These are phyloP conservation scores for Tolypocladium pustulatum DNA, from an alignment of 2,329 filamentous ascomycete genomes.

Conservation along the genomic window DNA sequence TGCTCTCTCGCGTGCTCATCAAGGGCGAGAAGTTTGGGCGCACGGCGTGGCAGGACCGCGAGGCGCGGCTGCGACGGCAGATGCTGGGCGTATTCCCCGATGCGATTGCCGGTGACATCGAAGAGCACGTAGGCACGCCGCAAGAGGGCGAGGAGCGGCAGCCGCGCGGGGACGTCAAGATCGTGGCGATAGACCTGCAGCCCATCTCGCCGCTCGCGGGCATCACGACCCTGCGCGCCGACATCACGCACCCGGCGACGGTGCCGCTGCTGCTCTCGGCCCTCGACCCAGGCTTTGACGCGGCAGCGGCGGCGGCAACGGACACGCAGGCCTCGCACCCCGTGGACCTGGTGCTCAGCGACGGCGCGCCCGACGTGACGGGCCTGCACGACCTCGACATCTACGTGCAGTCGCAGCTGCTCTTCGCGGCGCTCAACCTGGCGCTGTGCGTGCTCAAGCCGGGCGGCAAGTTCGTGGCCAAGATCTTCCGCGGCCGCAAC, in stretches of 20 bases:
- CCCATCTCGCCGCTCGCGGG: slow-evolving; percentile 91
- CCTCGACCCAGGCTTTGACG: slow-evolving; percentile 57
- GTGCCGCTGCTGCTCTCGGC: slow-evolving; percentile 80
- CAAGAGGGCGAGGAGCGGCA: slow-evolving; percentile 12
- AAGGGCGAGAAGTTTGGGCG: slow-evolving; percentile 86
- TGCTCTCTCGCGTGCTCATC: slow-evolving; percentile 85
- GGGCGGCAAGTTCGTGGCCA: slow-evolving; percentile 93
- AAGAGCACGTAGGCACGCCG: background rate
- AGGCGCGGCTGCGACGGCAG: slow-evolving; percentile 52
- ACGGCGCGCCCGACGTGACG: slow-evolving; percentile 93
- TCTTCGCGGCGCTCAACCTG: slow-evolving; percentile 88
- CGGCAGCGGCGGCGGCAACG: slow-evolving; percentile 18
- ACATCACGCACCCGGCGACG: slow-evolving; percentile 95
- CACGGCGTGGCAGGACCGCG: slow-evolving; percentile 76
- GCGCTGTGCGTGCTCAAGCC: slow-evolving; percentile 86
- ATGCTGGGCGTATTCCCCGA: slow-evolving; percentile 43
- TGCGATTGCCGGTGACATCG: background rate
- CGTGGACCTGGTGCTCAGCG: slow-evolving; percentile 88
- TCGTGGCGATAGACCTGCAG: slow-evolving; percentile 91
- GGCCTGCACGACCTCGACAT: slow-evolving; percentile 96
- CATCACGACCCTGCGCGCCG: slow-evolving; percentile 83
- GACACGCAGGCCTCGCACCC: slow-evolving; percentile 54
- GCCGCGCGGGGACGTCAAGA: slow-evolving; percentile 67
- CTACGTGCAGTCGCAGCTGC: slow-evolving; percentile 90
- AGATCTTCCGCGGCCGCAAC: slow-evolving; percentile 91